Conservation (phyloP, 192 early-diverging fungal species). For the Allomyces javanicus region DNA sequence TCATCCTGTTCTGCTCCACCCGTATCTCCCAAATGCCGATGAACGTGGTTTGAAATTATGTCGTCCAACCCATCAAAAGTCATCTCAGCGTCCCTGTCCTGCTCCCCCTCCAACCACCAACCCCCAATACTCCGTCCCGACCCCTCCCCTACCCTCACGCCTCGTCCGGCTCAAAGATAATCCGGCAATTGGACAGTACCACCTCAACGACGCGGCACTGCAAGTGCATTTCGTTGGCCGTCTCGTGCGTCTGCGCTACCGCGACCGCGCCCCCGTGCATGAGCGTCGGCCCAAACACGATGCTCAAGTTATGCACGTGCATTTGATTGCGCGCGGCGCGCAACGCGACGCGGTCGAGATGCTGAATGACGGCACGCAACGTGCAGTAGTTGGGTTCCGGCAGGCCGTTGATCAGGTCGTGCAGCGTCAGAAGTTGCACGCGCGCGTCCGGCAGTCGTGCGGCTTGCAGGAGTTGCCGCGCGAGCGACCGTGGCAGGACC, state of each 20-base stretch:
- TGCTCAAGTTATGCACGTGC: slow-evolving; percentile 63
- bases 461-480: slow-evolving; percentile 7
- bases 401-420: slow-evolving; percentile 52
- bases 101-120: too few relatives aligned
- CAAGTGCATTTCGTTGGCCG: slow-evolving; percentile 26
- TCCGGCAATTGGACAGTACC: slow-evolving; percentile 34
- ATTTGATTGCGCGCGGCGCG: slow-evolving; percentile 51
- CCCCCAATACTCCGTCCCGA: too few relatives aligned
- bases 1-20: too few relatives aligned
- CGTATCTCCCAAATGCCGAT: too few relatives aligned
- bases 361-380: slow-evolving; percentile 54
- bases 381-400: slow-evolving; percentile 69
- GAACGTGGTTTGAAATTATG: too few relatives aligned
- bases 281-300: slow-evolving; percentile 86
- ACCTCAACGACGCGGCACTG: slow-evolving; percentile 45
- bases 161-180: slow-evolving; percentile 39
- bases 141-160: too few relatives aligned
- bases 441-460: slow-evolving; percentile 39
- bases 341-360: slow-evolving; percentile 22
- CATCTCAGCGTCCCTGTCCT: too few relatives aligned
- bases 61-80: too few relatives aligned
- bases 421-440: slow-evolving; percentile 38
- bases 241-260: not conserved
- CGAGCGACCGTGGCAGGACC: slow-evolving; percentile 40
- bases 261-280: slow-evolving; percentile 10